phyloP scores from a whole-genome alignment of 2,329 filamentous ascomycete species.

The Colletotrichum paranaense region DNA sequence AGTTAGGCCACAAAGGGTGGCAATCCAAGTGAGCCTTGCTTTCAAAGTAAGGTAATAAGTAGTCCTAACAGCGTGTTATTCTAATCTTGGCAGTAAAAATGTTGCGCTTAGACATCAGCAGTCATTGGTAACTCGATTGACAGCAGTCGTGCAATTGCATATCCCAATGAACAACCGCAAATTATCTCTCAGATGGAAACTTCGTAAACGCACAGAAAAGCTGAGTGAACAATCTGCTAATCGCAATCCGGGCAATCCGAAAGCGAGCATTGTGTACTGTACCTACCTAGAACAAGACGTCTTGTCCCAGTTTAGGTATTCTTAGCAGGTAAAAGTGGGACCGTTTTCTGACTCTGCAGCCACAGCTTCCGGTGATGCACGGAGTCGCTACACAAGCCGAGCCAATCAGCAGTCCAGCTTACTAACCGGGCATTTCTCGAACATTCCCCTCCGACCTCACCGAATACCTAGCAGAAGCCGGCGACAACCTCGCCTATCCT shows the following conservation, averaged over 20 bases:
- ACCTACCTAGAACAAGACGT: neutral
- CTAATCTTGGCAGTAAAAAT: no score
- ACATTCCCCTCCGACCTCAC: conserved; percentile 22
- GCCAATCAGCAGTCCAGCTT: conserved; percentile 20
- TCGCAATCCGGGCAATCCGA: neutral
- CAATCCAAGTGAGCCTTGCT: no score
- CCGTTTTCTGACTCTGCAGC: neutral
- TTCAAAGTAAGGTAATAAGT: no score
- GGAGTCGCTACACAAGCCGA: neutral
- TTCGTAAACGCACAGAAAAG: no score
- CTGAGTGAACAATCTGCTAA: no score
- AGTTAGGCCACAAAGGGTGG: no score
- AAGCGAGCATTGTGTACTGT: neutral
- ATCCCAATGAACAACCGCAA: no score
- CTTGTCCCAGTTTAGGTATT: neutral
- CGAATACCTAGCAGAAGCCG: conserved; percentile 7
- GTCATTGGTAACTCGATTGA: no score
- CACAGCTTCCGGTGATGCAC: neutral
- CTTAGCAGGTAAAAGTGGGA: neutral
- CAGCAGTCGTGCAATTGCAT: no score
- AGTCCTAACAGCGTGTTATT: no score
- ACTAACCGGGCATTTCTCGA: conserved; percentile 29
- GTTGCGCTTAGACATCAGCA: no score
- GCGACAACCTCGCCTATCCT: neutral
- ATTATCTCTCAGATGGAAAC: no score